These are phyloP conservation scores for Theobroma cacao DNA, from an alignment of 345 rosid genomes.

Conservation along the genomic window DNA sequence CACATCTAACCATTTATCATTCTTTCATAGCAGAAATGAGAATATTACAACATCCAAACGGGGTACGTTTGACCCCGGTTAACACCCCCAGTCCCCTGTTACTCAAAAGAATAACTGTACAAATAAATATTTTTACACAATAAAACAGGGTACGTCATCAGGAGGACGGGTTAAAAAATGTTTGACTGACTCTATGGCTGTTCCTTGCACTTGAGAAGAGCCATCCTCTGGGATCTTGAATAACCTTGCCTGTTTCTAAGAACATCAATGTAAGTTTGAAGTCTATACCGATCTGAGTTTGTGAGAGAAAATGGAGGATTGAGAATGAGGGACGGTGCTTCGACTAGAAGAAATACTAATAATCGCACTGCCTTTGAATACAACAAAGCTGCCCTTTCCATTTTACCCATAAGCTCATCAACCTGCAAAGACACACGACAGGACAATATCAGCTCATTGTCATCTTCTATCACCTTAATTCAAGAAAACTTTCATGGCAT, in stretches of 20 bases:
- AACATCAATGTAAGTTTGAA: constrained; percentile 59
- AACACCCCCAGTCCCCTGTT: constrained; percentile 21
- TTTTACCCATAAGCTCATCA: constrained; percentile 64
- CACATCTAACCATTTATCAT: background rate
- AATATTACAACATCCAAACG: constrained; percentile 39
- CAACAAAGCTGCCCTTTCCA: constrained; percentile 54
- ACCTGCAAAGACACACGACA: constrained; percentile 45
- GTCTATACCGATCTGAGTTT: constrained; percentile 70
- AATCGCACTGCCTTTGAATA: constrained; percentile 75
- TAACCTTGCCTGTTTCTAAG: constrained; percentile 68
- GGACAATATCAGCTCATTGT: background rate
- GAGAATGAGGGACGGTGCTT: constrained; percentile 83
- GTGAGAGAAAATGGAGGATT: constrained; percentile 93
- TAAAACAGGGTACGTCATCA: constrained; percentile 19
- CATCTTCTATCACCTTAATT: background rate
- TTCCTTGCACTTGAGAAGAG: constrained; percentile 46
- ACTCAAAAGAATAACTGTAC: constrained; percentile 74
- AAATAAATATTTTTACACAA: constrained; percentile 43
- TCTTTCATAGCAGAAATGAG: constrained; percentile 21
- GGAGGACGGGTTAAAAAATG: background rate
- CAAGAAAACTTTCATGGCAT: background rate
- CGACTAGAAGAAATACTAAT: constrained; percentile 75
- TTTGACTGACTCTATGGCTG: constrained; percentile 26
- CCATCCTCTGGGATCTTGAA: constrained; percentile 54
- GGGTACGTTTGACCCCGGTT: constrained; percentile 19